Conservation (phyloP, 176 grass and related monocot species). For the Oropetium thomaeum region DNA sequence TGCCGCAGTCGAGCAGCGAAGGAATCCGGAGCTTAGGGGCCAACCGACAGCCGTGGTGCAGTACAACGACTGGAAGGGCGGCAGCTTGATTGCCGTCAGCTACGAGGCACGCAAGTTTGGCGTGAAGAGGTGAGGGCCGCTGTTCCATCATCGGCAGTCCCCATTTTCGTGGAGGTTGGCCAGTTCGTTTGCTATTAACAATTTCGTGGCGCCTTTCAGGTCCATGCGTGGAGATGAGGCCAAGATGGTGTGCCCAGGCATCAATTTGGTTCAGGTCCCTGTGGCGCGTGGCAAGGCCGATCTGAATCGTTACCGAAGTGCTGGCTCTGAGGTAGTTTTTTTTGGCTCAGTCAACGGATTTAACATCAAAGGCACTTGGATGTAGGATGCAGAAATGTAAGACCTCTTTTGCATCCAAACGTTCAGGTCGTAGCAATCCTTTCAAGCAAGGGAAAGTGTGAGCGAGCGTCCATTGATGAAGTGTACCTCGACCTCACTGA, state of each 20-base stretch:
- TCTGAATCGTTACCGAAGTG: constrained; percentile 78
- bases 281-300: constrained; percentile 90
- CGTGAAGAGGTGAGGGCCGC: constrained; percentile 59
- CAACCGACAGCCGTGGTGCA: constrained; percentile 93
- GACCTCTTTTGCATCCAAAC: background rate
- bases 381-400: background rate
- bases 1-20: constrained; percentile 73
- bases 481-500: constrained; percentile 98
- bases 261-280: constrained; percentile 85
- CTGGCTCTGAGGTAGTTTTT: constrained; percentile 76
- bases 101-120: constrained; percentile 93
- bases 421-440: constrained; percentile 78
- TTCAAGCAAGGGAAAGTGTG: constrained; percentile 77
- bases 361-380: background rate
- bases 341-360: background rate
- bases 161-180: background rate
- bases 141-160: background rate
- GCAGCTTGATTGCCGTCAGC: constrained; percentile 81
- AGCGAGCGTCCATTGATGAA: constrained; percentile 93
- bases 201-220: constrained; percentile 31
- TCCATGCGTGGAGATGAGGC: constrained; percentile 96
- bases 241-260: constrained; percentile 65
- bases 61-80: constrained; percentile 95
- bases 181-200: background rate
- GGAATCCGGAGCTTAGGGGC: constrained; percentile 65